phyloP scores from a whole-genome alignment of 495 filamentous ascomycete genomes.

The Darksidea phi region DNA sequence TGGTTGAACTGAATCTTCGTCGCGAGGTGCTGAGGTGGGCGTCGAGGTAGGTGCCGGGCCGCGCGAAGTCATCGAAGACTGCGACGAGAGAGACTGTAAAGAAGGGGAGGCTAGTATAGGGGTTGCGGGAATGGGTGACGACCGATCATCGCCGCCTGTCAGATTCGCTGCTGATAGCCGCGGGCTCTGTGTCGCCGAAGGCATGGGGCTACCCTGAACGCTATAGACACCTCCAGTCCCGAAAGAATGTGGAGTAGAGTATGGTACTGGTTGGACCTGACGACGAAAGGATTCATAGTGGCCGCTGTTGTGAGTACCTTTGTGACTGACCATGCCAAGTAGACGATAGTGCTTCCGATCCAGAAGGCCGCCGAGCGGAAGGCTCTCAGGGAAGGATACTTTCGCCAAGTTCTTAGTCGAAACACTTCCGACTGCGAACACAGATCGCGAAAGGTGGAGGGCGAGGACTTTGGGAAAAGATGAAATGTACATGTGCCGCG shows the following conservation, averaged over 20 bases:
- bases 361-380: constrained; percentile 77
- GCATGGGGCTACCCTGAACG: constrained; percentile 51
- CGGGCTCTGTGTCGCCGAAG: constrained; percentile 45
- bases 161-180: constrained; percentile 32
- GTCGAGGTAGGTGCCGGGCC: constrained; percentile 39
- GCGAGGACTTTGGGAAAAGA: constrained; percentile 83
- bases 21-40: constrained; percentile 39
- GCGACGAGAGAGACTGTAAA: constrained; percentile 47
- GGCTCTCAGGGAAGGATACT: constrained; percentile 81
- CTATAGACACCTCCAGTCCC: constrained; percentile 69
- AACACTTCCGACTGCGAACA: constrained; percentile 46
- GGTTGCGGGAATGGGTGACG: constrained; percentile 13
- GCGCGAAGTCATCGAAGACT: constrained; percentile 37
- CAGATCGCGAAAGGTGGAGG: constrained; percentile 81
- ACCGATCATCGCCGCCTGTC: constrained; percentile 7
- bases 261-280: constrained; percentile 68
- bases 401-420: constrained; percentile 94
- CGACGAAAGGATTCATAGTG: constrained; percentile 97
- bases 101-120: constrained; percentile 45
- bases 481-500: constrained; percentile 80
- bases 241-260: constrained; percentile 76
- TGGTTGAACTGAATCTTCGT: constrained; percentile 32
- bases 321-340: constrained; percentile 86
- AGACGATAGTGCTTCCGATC: constrained; percentile 78
- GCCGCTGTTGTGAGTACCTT: constrained; percentile 91